Conservation (phyloP, 176 grass and related monocot species). For the Phoenix roebelenii region DNA sequence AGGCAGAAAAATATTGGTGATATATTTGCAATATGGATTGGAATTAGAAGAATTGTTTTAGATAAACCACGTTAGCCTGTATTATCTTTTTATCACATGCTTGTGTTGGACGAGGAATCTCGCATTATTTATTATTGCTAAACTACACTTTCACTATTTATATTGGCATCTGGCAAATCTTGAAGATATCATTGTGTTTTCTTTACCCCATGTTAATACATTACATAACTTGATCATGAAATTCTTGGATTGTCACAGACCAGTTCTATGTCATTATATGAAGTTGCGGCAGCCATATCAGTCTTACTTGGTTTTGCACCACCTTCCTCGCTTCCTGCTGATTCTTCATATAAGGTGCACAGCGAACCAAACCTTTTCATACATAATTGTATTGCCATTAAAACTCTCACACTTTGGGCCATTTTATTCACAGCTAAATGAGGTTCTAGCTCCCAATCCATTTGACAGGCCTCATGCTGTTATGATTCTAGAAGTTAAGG, state of each 20-base stretch:
- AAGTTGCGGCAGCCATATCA: slow-evolving; percentile 64
- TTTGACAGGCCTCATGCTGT: slow-evolving; percentile 73
- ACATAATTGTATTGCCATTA: not conserved
- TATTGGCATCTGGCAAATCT: too few species aligned
- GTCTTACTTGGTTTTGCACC: slow-evolving; percentile 90
- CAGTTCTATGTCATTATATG: slow-evolving; percentile 43
- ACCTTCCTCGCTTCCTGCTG: slow-evolving; percentile 25
- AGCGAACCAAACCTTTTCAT: not conserved
- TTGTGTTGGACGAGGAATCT: too few species aligned
- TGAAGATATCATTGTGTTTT: too few species aligned
- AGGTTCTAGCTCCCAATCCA: slow-evolving; percentile 71
- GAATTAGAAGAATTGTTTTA: too few species aligned
- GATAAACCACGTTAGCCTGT: too few species aligned
- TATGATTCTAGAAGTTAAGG: slow-evolving; percentile 65
- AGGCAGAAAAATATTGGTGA: too few species aligned
- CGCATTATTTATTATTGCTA: too few species aligned
- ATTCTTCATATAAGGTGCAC: slow-evolving; percentile 69
- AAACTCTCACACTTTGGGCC: slow-evolving; percentile 10
- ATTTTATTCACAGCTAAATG: slow-evolving; percentile 54
- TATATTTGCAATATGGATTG: too few species aligned
- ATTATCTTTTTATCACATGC: too few species aligned
- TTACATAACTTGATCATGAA: too few species aligned
- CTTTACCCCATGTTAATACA: too few species aligned
- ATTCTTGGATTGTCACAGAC: slow-evolving; percentile 21
- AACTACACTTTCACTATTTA: too few species aligned